Percentiles rank a stretch among this genome's conserved stretches.
These are phyloP conservation scores for Begonia peltatifolia DNA, from an alignment of 306 rosid genomes.

Conservation along the genomic window DNA sequence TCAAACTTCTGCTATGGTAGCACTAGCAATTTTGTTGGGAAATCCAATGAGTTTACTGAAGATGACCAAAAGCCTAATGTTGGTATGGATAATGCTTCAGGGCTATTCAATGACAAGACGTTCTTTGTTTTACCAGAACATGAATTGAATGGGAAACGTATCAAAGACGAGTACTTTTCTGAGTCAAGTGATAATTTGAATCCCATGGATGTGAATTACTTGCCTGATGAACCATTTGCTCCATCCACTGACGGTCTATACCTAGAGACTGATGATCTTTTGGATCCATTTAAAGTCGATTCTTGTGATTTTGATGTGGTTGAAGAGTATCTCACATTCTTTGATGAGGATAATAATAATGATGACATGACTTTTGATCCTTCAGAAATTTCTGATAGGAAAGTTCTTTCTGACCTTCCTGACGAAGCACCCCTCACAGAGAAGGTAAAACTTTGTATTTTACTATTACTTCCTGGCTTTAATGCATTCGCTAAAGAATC, in stretches of 20 bases:
- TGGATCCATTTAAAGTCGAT: slow-evolving; percentile 22
- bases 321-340: slow-evolving; percentile 46
- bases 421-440: too few relatives aligned
- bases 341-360: slow-evolving; percentile 41
- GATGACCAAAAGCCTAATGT: slow-evolving; percentile 25
- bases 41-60: slow-evolving; percentile 20
- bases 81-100: slow-evolving; percentile 7
- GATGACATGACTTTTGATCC: slow-evolving; percentile 33
- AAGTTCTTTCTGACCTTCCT: slow-evolving; percentile 11
- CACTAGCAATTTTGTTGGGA: slow-evolving; percentile 35
- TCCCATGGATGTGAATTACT: slow-evolving; percentile 12
- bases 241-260: slow-evolving; percentile 21
- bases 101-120: slow-evolving; percentile 6
- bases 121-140: slow-evolving; percentile 20
- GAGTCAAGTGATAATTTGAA: slow-evolving; percentile 17
- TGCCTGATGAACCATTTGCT: slow-evolving; percentile 15
- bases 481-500: not conserved
- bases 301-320: slow-evolving; percentile 30
- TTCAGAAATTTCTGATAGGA: slow-evolving; percentile 23
- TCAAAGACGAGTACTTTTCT: slow-evolving; percentile 25
- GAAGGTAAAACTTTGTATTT: slow-evolving; percentile 24
- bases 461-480: too few relatives aligned
- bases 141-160: slow-evolving; percentile 13
- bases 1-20: slow-evolving; percentile 37
- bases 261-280: slow-evolving; percentile 60